Percentiles rank a stretch among this genome's conserved stretches.
These are phyloP conservation scores for Berberis vulgaris DNA, from an alignment of 164 flowering plant species.

Conservation along the genomic window DNA sequence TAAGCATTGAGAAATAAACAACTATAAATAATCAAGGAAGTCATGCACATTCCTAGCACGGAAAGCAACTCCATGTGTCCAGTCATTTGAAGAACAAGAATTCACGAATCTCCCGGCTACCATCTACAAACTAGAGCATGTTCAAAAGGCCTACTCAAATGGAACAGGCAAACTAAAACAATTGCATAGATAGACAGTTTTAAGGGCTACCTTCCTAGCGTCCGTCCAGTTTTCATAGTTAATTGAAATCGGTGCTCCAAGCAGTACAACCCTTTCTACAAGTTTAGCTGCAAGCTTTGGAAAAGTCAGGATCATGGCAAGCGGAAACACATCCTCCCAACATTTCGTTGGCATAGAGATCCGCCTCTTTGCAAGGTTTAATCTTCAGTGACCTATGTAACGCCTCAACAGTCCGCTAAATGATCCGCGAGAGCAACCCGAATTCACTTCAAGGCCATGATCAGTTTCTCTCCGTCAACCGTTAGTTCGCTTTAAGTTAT, in stretches of 20 bases:
- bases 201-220: slow-evolving; percentile 55
- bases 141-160: background rate
- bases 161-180: background rate
- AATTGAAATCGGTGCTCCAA: slow-evolving; percentile 87
- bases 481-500: too few species aligned
- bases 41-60: slow-evolving; percentile 67
- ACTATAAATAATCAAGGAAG: background rate
- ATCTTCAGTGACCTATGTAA: too few species aligned
- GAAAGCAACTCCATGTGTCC: slow-evolving; percentile 94
- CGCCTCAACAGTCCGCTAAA: too few species aligned
- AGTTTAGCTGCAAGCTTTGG: slow-evolving; percentile 42
- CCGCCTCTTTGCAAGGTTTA: too few species aligned
- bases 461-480: too few species aligned
- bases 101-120: slow-evolving; percentile 95
- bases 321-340: too few species aligned
- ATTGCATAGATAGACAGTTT: background rate
- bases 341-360: too few species aligned
- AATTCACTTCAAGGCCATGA: too few species aligned
- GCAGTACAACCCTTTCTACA: slow-evolving; percentile 91
- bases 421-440: too few species aligned
- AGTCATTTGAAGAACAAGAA: slow-evolving; percentile 73
- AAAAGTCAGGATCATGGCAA: background rate
- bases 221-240: slow-evolving; percentile 74
- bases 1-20: too few species aligned
- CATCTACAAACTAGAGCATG: slow-evolving; percentile 39